Evolutionary conservation across 2,329 filamentous ascomycete species (phyloP), one percentile per base, ranked within the genome.

Genomic region (Aspergillus latus): DNA sequence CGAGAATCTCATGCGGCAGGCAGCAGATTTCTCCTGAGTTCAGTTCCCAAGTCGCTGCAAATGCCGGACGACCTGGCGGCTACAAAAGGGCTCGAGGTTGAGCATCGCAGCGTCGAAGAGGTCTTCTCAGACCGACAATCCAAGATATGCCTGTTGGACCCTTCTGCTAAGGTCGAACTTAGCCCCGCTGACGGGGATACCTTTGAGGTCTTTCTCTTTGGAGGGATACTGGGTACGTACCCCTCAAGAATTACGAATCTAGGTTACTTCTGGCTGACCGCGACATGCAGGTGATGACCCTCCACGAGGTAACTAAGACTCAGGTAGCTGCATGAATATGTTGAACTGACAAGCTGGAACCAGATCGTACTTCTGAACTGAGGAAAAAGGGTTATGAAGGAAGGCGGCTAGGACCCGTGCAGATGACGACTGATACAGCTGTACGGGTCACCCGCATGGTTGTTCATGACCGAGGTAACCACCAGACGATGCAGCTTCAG

Each of bases 381-480:
- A 86, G 94, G 51, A 92, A 90, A 75, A 96, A 97, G 72, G 94
- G 94, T 2, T 99, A 96, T 67, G 81, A 87, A 56, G 92, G 93
- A 56, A 86, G 94, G 52, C 84, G 94, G 56, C 80, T 99, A 30
- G 94, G 94, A 0, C 90, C 93, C 6, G 88, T 92, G 66, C 94
- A 99, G 75, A 97, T 99, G 93, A 97, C 94, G 2, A 99, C 94
- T 4, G 94, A 99, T 72, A 99, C 94, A 16, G 94, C 94, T 4
- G 94, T 97, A 49, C 84, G 94, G 63, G 93, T 97, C 44, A 97
- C 94, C 32, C 85, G 94, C 62, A 88, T 95, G 65, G 89, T 97
- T 5, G 86, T 92, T 9, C 89, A 96, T 68, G 85, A 92, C 62
- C 88, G 88, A 78, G 83, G 92, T 95, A 51, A 55, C 49, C 21